Conservation (phyloP, 2,329 filamentous ascomycete species). For the Fusarium chlamydosporum region DNA sequence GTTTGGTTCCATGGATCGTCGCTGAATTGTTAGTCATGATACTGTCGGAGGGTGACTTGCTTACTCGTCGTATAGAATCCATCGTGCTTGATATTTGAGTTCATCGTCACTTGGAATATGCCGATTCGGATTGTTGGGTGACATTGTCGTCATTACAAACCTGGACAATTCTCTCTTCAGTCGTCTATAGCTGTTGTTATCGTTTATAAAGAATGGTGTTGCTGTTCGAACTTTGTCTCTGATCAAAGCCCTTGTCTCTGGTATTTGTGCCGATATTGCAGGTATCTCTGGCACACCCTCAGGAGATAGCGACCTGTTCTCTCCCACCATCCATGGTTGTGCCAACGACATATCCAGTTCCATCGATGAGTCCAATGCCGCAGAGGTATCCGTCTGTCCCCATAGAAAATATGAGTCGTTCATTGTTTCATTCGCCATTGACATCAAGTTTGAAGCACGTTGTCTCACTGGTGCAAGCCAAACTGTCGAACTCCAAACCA, state of each 20-base stretch:
- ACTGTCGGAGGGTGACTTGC: neutral
- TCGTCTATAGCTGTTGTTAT: conserved; percentile 41
- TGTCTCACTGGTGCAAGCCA: conserved; percentile 36
- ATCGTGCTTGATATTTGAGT: conserved; percentile 38
- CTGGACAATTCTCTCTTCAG: conserved; percentile 33
- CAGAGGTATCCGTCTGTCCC: conserved; percentile 13
- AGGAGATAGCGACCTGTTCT: conserved; percentile 29
- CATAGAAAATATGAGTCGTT: conserved; percentile 24
- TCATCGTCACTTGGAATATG: conserved; percentile 41
- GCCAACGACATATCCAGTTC: conserved; percentile 22
- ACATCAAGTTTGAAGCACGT: conserved; percentile 9
- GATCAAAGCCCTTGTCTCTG: conserved; percentile 10
- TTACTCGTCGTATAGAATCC: conserved; percentile 44
- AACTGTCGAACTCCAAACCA: conserved; percentile 35
- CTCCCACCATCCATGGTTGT: conserved; percentile 25
- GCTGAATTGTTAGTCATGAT: conserved; percentile 17
- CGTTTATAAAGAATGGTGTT: conserved; percentile 41
- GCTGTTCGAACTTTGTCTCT: conserved; percentile 36
- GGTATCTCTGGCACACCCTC: conserved; percentile 21
- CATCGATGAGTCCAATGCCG: conserved; percentile 17
- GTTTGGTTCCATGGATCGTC: conserved; percentile 47
- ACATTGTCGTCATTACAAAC: conserved; percentile 43
- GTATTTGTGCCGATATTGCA: conserved; percentile 11
- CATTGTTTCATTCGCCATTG: conserved; percentile 10
- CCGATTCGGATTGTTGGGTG: conserved; percentile 39